Base-by-base conservation (phyloP, 1,139 yeast species). In the Scheffersomyces lignicola region DNA sequence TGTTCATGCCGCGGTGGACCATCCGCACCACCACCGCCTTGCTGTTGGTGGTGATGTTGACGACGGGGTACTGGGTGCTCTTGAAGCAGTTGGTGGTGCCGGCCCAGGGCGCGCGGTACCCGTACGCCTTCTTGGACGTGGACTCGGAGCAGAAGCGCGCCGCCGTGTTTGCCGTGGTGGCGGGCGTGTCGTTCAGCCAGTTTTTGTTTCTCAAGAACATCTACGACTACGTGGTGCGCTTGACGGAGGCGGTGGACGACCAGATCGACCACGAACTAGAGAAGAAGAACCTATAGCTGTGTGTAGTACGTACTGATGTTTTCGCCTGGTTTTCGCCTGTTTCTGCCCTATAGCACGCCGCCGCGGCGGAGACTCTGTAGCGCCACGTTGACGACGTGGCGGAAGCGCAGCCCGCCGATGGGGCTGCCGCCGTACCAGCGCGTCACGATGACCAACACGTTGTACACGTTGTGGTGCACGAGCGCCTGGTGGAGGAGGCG, bases 351-450 rank as follows among this genome's bases (percentile, higher is more conserved):
- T 21, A 29, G 13, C 14, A 10, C 7, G 7, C 15, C 24, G n/a
- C 40, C 51, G 28, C 38, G 43, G 7, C 52, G 48, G 27, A 73
- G 44, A 21, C 69, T 72, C 40, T 77, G 77, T 11, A 63, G 56
- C 0, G 78, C 79, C 4, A 71, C 73, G 24, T 71, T 65, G 21
- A 76, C 69, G 5, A 83, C 82, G 47, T 78, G 80, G 39, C 84
- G 62, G 47, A 82, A 83, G 37, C 92, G 57, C 25, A 76, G 68
- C 4, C 83, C 66, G 0, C 92, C 90, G 28, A 83, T 47, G 1
- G 83, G 82, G 0, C 67, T 68, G 0, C 90, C 89, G 2, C 86
- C 87, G 51, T 80, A 81, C 90, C 90, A 83, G 39, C 92, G 52
- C 0, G 83, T 76, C 1, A 80, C 89, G 11, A 82, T 75, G 0